A percentile compares a stretch with the other conserved stretches of the same genome.
Conservation (phyloP, 2,329 filamentous ascomycete species). For the Alternaria solani region DNA sequence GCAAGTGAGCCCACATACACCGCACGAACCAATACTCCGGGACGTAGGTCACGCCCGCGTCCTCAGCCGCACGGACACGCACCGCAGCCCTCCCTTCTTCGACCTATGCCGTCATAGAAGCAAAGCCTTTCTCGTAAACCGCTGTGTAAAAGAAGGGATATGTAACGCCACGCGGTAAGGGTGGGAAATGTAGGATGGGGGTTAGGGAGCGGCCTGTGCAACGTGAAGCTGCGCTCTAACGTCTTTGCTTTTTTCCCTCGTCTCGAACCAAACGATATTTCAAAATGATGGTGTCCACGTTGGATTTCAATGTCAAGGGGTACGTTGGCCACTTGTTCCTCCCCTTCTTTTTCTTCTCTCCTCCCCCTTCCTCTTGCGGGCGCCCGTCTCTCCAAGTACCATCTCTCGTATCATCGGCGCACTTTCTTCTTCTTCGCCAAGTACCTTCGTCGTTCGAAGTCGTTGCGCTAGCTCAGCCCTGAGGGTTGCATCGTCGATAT, state of each 20-base stretch:
- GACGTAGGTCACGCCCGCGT: constrained; percentile 10
- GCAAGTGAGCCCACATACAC: not conserved
- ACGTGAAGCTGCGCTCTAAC: constrained; percentile 20
- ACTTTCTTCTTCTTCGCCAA: constrained; percentile 3
- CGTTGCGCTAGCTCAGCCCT: constrained; percentile 1
- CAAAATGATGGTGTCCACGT: constrained; percentile 13
- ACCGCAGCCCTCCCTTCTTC: constrained; percentile 2
- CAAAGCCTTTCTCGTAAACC: constrained; percentile 9
- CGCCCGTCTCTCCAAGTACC: not conserved
- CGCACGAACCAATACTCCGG: constrained; percentile 9
- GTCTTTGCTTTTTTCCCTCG: constrained; percentile 22
- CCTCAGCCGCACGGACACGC: constrained; percentile 5
- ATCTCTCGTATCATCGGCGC: not conserved
- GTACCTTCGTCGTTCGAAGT: not conserved
- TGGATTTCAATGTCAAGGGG: constrained; percentile 6
- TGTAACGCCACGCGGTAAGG: constrained; percentile 15
- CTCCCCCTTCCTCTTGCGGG: not conserved
- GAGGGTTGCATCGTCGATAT: constrained; percentile 2
- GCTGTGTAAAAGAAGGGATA: constrained; percentile 22
- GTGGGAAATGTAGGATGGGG: constrained; percentile 18
- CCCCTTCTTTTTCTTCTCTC: not conserved
- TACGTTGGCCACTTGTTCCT: not conserved
- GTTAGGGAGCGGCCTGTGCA: constrained; percentile 16
- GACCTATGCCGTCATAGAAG: constrained; percentile 9
- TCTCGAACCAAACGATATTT: constrained; percentile 12